These are phyloP conservation scores for Hansenula sp. DNA, from an alignment of 1,139 yeast genomes.

Conservation along the genomic window DNA sequence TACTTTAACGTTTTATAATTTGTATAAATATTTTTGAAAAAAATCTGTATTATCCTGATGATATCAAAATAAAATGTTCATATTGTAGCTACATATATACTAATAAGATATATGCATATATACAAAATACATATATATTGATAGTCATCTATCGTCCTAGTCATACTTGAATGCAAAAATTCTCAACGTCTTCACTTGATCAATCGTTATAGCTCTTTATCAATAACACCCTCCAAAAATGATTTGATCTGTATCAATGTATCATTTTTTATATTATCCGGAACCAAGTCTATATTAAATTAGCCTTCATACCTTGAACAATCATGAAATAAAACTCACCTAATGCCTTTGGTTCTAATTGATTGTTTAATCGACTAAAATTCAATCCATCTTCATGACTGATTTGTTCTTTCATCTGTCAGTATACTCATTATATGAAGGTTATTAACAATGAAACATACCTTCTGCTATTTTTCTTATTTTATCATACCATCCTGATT, in stretches of 20 bases:
- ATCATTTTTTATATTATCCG: conserved; percentile 58
- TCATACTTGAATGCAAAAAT: too few relatives aligned
- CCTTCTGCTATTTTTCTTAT: conserved; percentile 55
- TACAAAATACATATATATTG: too few relatives aligned
- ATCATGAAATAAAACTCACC: conserved; percentile 39
- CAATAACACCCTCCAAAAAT: conserved; percentile 49
- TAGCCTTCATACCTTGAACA: too few relatives aligned
- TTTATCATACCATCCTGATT: conserved; percentile 85
- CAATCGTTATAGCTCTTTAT: conserved; percentile 22
- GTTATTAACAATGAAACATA: too few relatives aligned
- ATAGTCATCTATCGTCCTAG: too few relatives aligned
- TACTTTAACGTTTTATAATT: background rate
- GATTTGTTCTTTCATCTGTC: conserved; percentile 28
- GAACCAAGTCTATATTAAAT: conserved; percentile 56
- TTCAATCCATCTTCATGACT: conserved; percentile 38
- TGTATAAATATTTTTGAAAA: background rate
- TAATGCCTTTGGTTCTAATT: conserved; percentile 62
- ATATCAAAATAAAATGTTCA: too few relatives aligned
- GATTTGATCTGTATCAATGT: conserved; percentile 53
- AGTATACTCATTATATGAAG: too few relatives aligned
- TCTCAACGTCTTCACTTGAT: too few relatives aligned
- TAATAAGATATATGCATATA: too few relatives aligned
- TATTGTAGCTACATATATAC: background rate
- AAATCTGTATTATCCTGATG: background rate
- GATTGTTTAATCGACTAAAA: conserved; percentile 49